Base-by-base conservation (phyloP, 345 rosid species). In the Rhizophora mangle region DNA sequence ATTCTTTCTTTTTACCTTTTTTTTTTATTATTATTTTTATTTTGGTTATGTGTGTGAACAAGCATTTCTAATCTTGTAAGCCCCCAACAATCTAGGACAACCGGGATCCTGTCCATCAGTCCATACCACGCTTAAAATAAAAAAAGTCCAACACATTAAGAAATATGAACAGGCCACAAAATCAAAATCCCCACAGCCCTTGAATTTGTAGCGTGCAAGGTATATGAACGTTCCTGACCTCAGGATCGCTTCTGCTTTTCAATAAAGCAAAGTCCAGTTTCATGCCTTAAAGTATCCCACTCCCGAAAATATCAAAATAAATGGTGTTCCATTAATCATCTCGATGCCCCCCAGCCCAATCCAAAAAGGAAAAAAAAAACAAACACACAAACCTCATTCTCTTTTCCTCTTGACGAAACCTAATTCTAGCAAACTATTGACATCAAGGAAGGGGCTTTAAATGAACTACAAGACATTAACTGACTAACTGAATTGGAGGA, bases 191-290 rank as follows among this genome's bases (percentile, higher is more conserved):
- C 62, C 51, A 9, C 11, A 18, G 47, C 43, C 34, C 21, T 27
- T 67, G 58, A 68, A 55, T 57, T 32, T 52, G 22, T 29, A 22
- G 63, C 77, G 77, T 74, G 57, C 68, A 74, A 74, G 78, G 36
- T 2, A 60, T 22, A n/a, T 27, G 19, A 13, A 13, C 18, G 5
- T 43, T 43, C 18, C 49, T 43, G 49, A 13, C 49, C 49, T 13
- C 49, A 3, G 49, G 49, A 43, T 43, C 16, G 22, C 34, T 6
- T 51, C 68, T 32, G 60, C 78, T 74, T 74, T 58, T 31, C 43
- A 19, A 51, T 49, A 68, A 74, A 74, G 78, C 16, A 55, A 55
- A 21, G 10, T 29, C 8, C 20, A 47, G 32, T 62, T 46, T 63
- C 10, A 55, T 62, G 6, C 13, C 77, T 68, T 68, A 22, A 74